Conservation (phyloP, 1,284 basidiomycete species). For the Somion occarium region DNA sequence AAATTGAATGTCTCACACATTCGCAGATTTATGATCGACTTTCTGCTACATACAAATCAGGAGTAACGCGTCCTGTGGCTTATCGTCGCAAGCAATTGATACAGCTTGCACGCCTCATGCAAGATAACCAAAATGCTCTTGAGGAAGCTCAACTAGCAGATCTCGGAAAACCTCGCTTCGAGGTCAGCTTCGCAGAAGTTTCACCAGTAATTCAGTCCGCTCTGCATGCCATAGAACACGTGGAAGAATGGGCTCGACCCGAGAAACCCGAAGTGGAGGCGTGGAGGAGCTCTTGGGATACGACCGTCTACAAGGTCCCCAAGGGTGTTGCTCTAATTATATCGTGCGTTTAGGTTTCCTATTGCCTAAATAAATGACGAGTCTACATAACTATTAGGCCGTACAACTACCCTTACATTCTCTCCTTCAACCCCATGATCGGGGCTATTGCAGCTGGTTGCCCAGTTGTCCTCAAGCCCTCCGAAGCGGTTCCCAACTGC, state of each 20-base stretch:
- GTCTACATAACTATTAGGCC: conserved; percentile 27
- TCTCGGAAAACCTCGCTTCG: conserved; percentile 47
- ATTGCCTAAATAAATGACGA: conserved; percentile 8
- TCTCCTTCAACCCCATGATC: conserved; percentile 46
- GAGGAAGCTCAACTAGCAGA: conserved; percentile 46
- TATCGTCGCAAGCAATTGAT: conserved; percentile 62
- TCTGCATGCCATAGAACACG: conserved; percentile 40
- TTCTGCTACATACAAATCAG: conserved; percentile 42
- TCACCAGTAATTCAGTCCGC: conserved; percentile 38
- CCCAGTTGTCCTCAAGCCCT: conserved; percentile 55
- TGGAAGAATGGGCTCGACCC: conserved; percentile 50
- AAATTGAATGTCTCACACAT: neutral
- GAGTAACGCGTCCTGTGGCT: conserved; percentile 44
- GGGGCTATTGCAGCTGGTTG: conserved; percentile 64
- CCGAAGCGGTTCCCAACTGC: conserved; percentile 50
- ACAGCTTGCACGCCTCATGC: conserved; percentile 55
- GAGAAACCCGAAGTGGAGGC: conserved; percentile 35
- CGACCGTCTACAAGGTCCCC: conserved; percentile 45
- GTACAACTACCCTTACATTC: conserved; percentile 54
- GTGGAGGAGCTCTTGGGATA: conserved; percentile 35
- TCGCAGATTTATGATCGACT: conserved; percentile 42
- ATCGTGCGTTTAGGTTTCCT: conserved; percentile 23
- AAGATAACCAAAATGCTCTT: conserved; percentile 52
- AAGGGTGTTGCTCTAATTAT: conserved; percentile 45
- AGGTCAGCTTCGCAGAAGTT: conserved; percentile 34